Evolutionary conservation across 2,329 filamentous ascomycete genomes (phyloP).

Genomic region (Epichloe gansuensis): DNA sequence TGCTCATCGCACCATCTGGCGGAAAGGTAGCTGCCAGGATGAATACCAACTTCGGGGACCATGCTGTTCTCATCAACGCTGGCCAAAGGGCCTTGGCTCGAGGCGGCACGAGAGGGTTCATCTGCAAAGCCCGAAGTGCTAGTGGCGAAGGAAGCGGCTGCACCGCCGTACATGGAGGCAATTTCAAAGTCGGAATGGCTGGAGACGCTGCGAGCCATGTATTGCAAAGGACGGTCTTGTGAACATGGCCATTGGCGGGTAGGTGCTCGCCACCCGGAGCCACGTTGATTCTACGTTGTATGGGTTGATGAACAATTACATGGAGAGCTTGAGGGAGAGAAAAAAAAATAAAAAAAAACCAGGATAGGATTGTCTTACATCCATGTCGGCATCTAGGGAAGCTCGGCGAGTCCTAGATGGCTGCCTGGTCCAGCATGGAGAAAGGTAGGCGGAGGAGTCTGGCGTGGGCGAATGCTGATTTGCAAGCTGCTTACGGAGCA

Average conservation of each 20-base stretch:
- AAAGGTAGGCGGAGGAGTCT: too few relatives aligned
- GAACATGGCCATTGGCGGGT: conserved; percentile 15
- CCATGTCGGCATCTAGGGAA: too few relatives aligned
- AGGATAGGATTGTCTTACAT: too few relatives aligned
- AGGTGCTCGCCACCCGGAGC: conserved; percentile 5
- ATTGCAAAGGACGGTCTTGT: conserved; percentile 18
- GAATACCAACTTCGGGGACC: conserved; percentile 22
- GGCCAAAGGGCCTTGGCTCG: conserved; percentile 19
- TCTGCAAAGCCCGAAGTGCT: conserved; percentile 10
- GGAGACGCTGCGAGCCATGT: conserved; percentile 33
- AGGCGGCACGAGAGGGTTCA: conserved; percentile 21
- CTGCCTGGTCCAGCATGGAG: too few relatives aligned
- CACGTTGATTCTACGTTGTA: too few relatives aligned
- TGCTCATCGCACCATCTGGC: conserved; percentile 16
- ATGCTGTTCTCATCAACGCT: conserved; percentile 23
- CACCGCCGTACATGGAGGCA: background rate
- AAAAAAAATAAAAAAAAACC: too few relatives aligned
- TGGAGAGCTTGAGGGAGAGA: too few relatives aligned
- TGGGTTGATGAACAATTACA: too few relatives aligned
- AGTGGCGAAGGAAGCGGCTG: conserved; percentile 17
- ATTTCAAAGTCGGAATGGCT: conserved; percentile 26
- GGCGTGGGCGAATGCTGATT: background rate
- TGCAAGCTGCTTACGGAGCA: background rate
- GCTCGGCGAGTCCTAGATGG: too few relatives aligned
- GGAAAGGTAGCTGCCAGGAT: conserved; percentile 25